These are phyloP conservation scores for Telfairia occidentalis DNA, from an alignment of 331 rosid genomes.

Conservation along the genomic window DNA sequence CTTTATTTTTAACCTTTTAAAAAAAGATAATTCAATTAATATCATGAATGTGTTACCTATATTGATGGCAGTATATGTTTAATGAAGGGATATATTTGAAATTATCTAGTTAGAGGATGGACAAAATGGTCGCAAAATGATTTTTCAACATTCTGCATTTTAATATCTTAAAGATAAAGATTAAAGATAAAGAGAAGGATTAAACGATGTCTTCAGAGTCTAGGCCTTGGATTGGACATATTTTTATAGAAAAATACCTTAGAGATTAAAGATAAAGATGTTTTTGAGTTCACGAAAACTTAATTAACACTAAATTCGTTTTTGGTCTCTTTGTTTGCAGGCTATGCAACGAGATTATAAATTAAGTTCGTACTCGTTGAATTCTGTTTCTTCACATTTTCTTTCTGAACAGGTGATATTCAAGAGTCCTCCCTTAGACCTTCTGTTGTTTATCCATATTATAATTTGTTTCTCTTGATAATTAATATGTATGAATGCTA, in stretches of 20 bases:
- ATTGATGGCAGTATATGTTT: neutral
- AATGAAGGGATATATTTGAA: neutral
- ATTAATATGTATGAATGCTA: neutral
- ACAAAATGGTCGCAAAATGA: neutral
- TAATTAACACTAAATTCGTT: neutral
- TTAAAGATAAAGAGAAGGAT: too few relatives aligned
- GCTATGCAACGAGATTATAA: constrained; percentile 88
- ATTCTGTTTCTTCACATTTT: constrained; percentile 90
- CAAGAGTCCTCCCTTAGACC: constrained; percentile 8
- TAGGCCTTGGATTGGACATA: too few relatives aligned
- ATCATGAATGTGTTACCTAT: neutral
- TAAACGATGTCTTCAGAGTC: too few relatives aligned
- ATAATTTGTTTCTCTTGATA: neutral
- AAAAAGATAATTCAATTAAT: neutral
- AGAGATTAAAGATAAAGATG: neutral
- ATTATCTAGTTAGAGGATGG: neutral
- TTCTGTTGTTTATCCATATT: constrained; percentile 6
- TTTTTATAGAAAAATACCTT: too few relatives aligned
- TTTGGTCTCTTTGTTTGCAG: constrained; percentile 28
- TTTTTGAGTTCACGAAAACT: neutral
- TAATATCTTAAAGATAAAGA: neutral
- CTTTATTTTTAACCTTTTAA: neutral
- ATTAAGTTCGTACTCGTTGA: constrained; percentile 86
- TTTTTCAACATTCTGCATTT: neutral
- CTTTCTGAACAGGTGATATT: constrained; percentile 82